Evolutionary conservation across 148 eudicot species (phyloP).

Genomic region (Diospyros lotus): DNA sequence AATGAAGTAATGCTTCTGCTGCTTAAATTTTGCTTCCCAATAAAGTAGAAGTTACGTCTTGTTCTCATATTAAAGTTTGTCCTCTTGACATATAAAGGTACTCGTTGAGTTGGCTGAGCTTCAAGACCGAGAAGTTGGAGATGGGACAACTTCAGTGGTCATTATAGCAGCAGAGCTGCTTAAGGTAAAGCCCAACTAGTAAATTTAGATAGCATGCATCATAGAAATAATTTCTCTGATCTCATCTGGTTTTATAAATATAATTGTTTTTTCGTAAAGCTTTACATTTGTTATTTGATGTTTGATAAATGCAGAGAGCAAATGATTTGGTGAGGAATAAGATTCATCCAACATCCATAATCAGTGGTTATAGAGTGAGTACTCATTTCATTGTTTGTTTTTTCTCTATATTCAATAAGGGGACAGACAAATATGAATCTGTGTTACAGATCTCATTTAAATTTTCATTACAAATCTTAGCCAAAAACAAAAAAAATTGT

Average conservation of each 20-base stretch:
- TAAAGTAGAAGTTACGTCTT: neutral
- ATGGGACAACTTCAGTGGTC: constrained; percentile 98
- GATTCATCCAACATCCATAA: constrained; percentile 92
- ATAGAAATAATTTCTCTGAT: neutral
- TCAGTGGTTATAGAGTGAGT: constrained; percentile 88
- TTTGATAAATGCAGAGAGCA: constrained; percentile 57
- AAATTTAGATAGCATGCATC: neutral
- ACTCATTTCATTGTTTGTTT: neutral
- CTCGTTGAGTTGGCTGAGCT: constrained; percentile 98
- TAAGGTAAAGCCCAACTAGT: constrained; percentile 42
- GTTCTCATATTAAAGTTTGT: neutral
- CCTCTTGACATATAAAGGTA: constrained; percentile 32
- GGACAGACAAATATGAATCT: neutral
- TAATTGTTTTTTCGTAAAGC: neutral
- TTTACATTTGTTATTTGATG: neutral
- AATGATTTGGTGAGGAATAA: constrained; percentile 92
- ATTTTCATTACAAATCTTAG: too few relatives aligned
- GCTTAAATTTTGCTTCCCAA: neutral
- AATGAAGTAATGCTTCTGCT: neutral
- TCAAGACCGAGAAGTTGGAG: constrained; percentile 99
- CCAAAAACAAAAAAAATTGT: too few relatives aligned
- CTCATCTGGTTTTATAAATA: neutral
- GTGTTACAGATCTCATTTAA: neutral
- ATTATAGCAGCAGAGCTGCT: constrained; percentile 97
- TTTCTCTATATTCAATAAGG: neutral